Evolutionary conservation across 1,284 basidiomycete species (phyloP).

Genomic region (Irpex sp.): DNA sequence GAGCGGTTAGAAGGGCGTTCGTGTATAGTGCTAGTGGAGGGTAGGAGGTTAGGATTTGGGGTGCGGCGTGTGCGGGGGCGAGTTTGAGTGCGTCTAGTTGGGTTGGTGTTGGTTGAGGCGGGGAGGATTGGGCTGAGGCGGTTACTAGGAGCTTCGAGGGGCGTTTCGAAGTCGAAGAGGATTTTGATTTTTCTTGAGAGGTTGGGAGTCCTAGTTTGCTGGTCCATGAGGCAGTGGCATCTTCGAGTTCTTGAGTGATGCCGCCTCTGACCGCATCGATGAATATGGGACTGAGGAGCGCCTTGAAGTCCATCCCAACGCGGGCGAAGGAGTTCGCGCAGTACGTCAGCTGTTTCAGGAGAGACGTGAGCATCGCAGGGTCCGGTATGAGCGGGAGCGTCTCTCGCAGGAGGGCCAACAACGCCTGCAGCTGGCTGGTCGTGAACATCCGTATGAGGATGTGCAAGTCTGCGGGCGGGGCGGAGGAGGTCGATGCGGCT

Average conservation of each 20-base stretch:
- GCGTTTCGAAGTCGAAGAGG: conserved; percentile 4
- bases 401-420: conserved; percentile 54
- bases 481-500: conserved; percentile 16
- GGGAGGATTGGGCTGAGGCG: conserved; percentile 17
- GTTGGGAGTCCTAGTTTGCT: neutral
- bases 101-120: conserved; percentile 21
- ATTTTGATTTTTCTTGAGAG: conserved; percentile 11
- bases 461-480: conserved; percentile 31
- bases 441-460: conserved; percentile 54
- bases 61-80: conserved; percentile 51
- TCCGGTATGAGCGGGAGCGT: conserved; percentile 52
- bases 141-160: conserved; percentile 22
- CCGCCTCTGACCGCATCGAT: conserved; percentile 49
- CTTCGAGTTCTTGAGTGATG: conserved; percentile 39
- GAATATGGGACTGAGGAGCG: conserved; percentile 62
- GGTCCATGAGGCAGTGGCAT: conserved; percentile 25
- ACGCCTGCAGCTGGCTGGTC: conserved; percentile 46
- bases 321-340: conserved; percentile 89
- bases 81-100: conserved; percentile 20
- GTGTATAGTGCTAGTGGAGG: conserved; percentile 75
- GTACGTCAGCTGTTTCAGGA: conserved; percentile 90
- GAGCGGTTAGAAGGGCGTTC: conserved; percentile 70
- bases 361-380: conserved; percentile 70
- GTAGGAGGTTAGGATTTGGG: conserved; percentile 66
- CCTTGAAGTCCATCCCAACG: conserved; percentile 85